A percentile compares a stretch with the other conserved stretches of the same genome.
Evolutionary conservation across 169 alveolate species (phyloP).

Genomic region (Eimeria zaria): DNA sequence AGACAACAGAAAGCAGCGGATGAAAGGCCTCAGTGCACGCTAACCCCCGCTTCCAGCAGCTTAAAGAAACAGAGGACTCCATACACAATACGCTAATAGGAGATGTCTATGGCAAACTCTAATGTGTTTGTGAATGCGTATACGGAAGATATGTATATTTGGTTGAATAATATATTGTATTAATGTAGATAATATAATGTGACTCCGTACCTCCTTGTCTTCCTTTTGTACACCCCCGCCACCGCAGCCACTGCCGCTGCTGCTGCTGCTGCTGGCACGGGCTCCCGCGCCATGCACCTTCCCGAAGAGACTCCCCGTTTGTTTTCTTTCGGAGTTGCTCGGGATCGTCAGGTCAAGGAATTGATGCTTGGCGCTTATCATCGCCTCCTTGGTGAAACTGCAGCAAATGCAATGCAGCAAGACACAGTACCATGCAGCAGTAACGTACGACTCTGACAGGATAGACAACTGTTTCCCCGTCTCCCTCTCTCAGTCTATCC

Average conservation of each 20-base stretch:
- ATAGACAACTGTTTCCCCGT: neutral
- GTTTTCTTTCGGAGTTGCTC: constrained; percentile 61
- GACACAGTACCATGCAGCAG: neutral
- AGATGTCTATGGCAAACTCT: neutral
- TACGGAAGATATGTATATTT: no score
- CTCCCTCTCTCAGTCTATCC: neutral
- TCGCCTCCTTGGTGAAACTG: constrained; percentile 86
- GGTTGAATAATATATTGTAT: no score
- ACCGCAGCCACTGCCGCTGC: constrained; percentile 30
- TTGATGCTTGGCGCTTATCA: constrained; percentile 84
- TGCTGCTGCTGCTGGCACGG: constrained; percentile 47
- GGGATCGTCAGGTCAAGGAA: constrained; percentile 83
- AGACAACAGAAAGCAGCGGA: neutral
- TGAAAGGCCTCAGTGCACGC: neutral
- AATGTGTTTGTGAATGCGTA: neutral
- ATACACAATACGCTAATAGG: neutral
- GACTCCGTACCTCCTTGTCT: constrained; percentile 19
- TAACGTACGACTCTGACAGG: neutral
- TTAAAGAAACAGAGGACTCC: neutral
- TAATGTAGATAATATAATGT: no score
- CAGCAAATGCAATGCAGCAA: neutral
- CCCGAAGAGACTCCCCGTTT: constrained; percentile 53
- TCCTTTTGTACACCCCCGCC: neutral
- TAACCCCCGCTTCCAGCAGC: neutral
- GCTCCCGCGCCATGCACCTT: constrained; percentile 17